Evolutionary conservation across 805 yeast genomes (phyloP).

Genomic region (Pichia sporocuriosa): DNA sequence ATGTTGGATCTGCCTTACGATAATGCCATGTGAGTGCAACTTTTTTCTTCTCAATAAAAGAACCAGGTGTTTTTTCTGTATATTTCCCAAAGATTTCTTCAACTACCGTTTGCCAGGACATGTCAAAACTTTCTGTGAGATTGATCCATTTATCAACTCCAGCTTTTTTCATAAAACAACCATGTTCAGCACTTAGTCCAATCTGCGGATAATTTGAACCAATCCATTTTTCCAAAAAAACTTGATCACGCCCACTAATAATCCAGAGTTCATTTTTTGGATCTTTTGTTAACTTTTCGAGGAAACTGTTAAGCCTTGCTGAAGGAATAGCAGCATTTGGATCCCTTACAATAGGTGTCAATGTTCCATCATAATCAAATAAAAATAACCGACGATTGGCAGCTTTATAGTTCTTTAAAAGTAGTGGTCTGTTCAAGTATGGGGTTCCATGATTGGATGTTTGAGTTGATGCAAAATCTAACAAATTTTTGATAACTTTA

Average conservation of each 20-base stretch:
- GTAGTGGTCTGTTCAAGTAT: constrained; percentile 63
- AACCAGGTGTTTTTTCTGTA: constrained; percentile 87
- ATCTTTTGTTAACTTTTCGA: constrained; percentile 60
- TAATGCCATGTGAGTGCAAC: constrained; percentile 98
- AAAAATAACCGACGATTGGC: constrained; percentile 71
- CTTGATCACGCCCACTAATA: constrained; percentile 92
- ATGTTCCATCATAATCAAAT: constrained; percentile 96
- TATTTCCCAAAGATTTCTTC: constrained; percentile 63
- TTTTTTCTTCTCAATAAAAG: constrained; percentile 77
- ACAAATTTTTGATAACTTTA: constrained; percentile 42
- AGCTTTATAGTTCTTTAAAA: constrained; percentile 50
- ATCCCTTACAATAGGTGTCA: constrained; percentile 92
- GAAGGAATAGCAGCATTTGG: constrained; percentile 99
- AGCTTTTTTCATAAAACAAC: constrained; percentile 84
- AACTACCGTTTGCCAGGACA: constrained; percentile 92
- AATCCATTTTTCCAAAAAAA: constrained; percentile 80
- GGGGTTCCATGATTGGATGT: constrained; percentile 61
- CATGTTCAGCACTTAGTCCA: constrained; percentile 95
- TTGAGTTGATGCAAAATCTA: constrained; percentile 28
- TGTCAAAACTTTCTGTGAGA: constrained; percentile 72
- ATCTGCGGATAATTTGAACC: constrained; percentile 56
- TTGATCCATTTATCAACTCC: constrained; percentile 69
- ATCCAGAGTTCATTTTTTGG: constrained; percentile 88
- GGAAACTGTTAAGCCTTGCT: constrained; percentile 52
- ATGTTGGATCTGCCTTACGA: constrained; percentile 87